Conservation (phyloP, 805 yeast species). For the Komagataella kurtzmanii region DNA sequence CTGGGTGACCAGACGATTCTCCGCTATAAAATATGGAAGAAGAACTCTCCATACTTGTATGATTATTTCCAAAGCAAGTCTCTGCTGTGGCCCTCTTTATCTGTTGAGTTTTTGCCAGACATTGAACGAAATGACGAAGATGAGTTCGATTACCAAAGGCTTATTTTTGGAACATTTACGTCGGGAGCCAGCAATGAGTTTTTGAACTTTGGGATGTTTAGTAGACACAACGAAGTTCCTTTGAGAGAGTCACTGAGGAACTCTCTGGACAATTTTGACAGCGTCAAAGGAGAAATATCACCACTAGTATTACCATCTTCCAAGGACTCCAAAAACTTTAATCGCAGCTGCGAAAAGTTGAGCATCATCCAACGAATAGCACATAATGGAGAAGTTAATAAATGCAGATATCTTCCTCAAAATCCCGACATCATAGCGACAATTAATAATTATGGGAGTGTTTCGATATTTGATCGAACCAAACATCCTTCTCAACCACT, state of each 20-base stretch:
- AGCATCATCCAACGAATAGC: constrained; percentile 40
- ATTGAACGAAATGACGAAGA: constrained; percentile 11
- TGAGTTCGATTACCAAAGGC: constrained; percentile 15
- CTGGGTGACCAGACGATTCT: background rate
- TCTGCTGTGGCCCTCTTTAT: constrained; percentile 51
- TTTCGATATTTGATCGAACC: constrained; percentile 68
- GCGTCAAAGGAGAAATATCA: constrained; percentile 18
- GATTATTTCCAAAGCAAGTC: constrained; percentile 37
- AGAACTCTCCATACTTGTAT: constrained; percentile 43
- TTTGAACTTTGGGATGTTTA: constrained; percentile 15
- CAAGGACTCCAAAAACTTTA: constrained; percentile 12
- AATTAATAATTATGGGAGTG: constrained; percentile 50
- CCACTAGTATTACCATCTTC: constrained; percentile 15
- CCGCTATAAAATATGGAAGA: constrained; percentile 31
- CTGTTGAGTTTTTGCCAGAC: constrained; percentile 55
- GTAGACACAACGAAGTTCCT: background rate
- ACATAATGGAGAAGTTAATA: constrained; percentile 62
- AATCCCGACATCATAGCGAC: constrained; percentile 76
- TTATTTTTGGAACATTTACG: constrained; percentile 54
- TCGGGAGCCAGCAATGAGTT: constrained; percentile 42
- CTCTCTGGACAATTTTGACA: constrained; percentile 14
- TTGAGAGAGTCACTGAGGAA: background rate
- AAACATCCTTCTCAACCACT: constrained; percentile 48
- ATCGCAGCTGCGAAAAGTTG: constrained; percentile 14
- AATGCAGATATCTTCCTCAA: constrained; percentile 65